Percentiles rank a stretch among this genome's conserved stretches.
These are phyloP conservation scores for Cymbidium sinense DNA, from an alignment of 106 monocot species.

Conservation along the genomic window DNA sequence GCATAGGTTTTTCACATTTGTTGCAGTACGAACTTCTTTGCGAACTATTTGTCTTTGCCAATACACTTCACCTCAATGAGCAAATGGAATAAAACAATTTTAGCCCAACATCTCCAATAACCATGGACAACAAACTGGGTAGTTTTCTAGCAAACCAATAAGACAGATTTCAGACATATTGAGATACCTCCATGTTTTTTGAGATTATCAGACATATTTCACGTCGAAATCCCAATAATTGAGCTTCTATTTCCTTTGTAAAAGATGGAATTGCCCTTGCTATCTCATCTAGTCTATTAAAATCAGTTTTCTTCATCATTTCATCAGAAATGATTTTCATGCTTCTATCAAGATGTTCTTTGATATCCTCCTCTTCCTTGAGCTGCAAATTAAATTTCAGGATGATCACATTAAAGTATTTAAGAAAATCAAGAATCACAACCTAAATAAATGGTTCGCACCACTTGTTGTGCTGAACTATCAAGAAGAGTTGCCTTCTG, in stretches of 20 bases:
- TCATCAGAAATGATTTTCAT: slow-evolving; percentile 46
- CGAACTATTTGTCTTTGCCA: not conserved
- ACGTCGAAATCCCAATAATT: slow-evolving; percentile 33
- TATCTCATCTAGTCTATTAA: slow-evolving; percentile 52
- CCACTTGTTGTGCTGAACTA: slow-evolving; percentile 59
- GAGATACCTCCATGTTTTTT: slow-evolving; percentile 64
- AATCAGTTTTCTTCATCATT: slow-evolving; percentile 34
- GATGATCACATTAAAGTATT: slow-evolving; percentile 6
- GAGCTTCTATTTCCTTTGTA: slow-evolving; percentile 49
- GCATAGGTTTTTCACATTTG: not conserved
- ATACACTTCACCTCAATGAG: not conserved
- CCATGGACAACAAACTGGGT: not conserved
- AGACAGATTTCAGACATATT: not conserved
- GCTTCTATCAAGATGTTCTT: slow-evolving; percentile 52
- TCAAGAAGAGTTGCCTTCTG: slow-evolving; percentile 70
- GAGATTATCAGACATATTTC: slow-evolving; percentile 37
- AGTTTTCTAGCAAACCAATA: not conserved
- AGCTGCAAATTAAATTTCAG: slow-evolving; percentile 36
- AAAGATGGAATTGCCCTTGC: slow-evolving; percentile 36
- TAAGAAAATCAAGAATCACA: not conserved
- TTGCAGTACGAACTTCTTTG: not conserved
- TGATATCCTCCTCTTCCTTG: slow-evolving; percentile 74
- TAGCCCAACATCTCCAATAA: not conserved
- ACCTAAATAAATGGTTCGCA: slow-evolving; percentile 20
- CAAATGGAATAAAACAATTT: not conserved